phyloP scores from a whole-genome alignment of 2,329 filamentous ascomycete species.

The Alternaria metachromatica region DNA sequence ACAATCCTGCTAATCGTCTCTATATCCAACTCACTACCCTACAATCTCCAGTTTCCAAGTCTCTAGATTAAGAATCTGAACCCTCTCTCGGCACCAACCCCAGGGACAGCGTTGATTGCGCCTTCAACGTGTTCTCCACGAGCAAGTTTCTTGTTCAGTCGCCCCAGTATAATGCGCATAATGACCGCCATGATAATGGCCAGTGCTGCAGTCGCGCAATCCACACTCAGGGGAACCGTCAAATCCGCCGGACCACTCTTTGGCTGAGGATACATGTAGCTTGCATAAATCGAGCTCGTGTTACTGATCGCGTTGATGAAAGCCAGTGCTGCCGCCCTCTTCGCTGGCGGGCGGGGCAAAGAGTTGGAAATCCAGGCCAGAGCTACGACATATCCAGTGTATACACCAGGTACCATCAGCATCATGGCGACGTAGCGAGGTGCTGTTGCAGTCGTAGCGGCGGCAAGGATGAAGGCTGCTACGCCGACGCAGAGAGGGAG shows the following conservation, averaged over 20 bases:
- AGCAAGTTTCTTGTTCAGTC: constrained; percentile 74
- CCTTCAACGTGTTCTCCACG: constrained; percentile 63
- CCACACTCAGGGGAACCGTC: constrained; percentile 70
- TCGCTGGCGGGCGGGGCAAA: constrained; percentile 76
- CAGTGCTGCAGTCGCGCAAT: constrained; percentile 69
- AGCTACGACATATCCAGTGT: constrained; percentile 66
- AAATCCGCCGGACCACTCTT: constrained; percentile 39
- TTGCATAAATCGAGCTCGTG: constrained; percentile 71
- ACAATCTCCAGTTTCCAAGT: neutral
- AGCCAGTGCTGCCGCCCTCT: constrained; percentile 74
- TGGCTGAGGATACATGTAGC: constrained; percentile 68
- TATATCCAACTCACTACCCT: neutral
- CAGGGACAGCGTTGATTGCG: constrained; percentile 62
- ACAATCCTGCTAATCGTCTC: neutral
- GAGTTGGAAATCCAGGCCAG: constrained; percentile 79
- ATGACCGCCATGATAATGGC: constrained; percentile 69
- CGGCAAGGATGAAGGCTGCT: constrained; percentile 71
- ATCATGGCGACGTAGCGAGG: constrained; percentile 75
- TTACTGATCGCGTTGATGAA: constrained; percentile 79
- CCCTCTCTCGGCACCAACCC: constrained; percentile 64
- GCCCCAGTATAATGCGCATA: constrained; percentile 67
- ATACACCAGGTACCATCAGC: constrained; percentile 70
- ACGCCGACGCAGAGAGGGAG: constrained; percentile 68
- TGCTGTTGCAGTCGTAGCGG: constrained; percentile 64
- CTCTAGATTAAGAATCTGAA: constrained; percentile 69